phyloP scores from a whole-genome alignment of 148 eudicot genomes.

The Simmondsia chinensis region DNA sequence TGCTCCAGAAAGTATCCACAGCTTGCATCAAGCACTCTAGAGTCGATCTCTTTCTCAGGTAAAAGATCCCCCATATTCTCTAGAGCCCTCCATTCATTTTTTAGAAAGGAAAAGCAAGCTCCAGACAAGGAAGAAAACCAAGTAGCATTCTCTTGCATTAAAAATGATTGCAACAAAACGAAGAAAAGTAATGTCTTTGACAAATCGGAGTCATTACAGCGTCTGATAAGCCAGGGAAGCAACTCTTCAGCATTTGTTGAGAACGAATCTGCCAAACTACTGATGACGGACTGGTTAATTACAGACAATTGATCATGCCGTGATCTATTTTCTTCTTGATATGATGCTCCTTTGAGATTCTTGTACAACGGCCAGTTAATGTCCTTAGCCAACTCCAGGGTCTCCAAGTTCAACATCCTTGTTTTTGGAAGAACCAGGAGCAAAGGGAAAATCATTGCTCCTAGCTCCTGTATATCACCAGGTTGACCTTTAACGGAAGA shows the following conservation, averaged over 20 bases:
- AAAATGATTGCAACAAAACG: conserved; percentile 50
- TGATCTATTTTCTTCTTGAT: conserved; percentile 40
- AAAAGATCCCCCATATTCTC: conserved; percentile 19
- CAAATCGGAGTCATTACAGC: conserved; percentile 36
- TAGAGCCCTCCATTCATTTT: conserved; percentile 45
- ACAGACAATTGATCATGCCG: conserved; percentile 21
- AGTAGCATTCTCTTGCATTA: conserved; percentile 18
- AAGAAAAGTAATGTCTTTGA: conserved; percentile 63
- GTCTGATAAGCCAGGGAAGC: conserved; percentile 62
- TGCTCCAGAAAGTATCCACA: conserved; percentile 39
- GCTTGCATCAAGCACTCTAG: conserved; percentile 32
- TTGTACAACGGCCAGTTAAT: conserved; percentile 64
- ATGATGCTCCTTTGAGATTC: conserved; percentile 28
- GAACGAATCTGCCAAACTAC: conserved; percentile 41
- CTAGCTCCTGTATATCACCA: conserved; percentile 38
- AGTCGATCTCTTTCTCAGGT: conserved; percentile 33
- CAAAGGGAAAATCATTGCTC: conserved; percentile 49
- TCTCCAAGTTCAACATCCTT: conserved; percentile 53
- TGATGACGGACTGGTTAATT: conserved; percentile 38
- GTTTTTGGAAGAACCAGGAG: conserved; percentile 57
- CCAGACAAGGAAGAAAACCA: conserved; percentile 24
- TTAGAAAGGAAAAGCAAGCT: conserved; percentile 40
- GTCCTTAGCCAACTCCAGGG: conserved; percentile 44
- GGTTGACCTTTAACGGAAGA: conserved; percentile 21
- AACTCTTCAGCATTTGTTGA: conserved; percentile 25